phyloP scores from a whole-genome alignment of 352 stramenopile genomes.

The Globisporangium camurandrum region DNA sequence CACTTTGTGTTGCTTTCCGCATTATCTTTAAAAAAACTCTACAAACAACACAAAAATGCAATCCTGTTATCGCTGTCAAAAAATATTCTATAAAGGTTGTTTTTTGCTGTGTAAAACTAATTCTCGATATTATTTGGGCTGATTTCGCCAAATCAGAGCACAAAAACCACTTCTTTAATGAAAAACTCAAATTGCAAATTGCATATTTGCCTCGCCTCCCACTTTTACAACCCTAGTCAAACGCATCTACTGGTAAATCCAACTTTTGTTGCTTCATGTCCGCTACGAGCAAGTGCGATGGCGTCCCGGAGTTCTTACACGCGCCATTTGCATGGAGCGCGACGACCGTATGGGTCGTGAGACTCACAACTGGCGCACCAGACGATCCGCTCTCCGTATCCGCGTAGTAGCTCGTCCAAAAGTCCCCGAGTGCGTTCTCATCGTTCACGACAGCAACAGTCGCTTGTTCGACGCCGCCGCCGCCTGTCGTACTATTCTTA shows the following conservation, averaged over 20 bases:
- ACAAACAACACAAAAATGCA: too few species aligned
- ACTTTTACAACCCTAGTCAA: too few species aligned
- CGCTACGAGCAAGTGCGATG: conserved; percentile 29
- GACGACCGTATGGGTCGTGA: conserved; percentile 32
- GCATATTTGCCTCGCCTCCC: too few species aligned
- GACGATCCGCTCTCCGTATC: conserved; percentile 41
- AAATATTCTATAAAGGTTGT: too few species aligned
- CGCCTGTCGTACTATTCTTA: neutral
- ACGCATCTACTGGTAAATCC: conserved; percentile 21
- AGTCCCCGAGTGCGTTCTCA: conserved; percentile 17
- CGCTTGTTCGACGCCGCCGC: conserved; percentile 3
- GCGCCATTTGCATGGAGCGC: conserved; percentile 40
- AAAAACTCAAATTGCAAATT: too few species aligned
- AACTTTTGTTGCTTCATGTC: conserved; percentile 30
- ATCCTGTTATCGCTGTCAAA: too few species aligned
- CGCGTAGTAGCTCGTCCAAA: conserved; percentile 38
- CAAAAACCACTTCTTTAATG: too few species aligned
- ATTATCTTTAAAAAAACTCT: too few species aligned
- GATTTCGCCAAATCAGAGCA: too few species aligned
- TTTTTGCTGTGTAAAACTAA: too few species aligned
- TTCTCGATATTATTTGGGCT: too few species aligned
- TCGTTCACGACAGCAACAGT: conserved; percentile 15
- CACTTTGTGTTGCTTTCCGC: too few species aligned
- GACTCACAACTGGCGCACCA: conserved; percentile 33
- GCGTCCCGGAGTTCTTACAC: conserved; percentile 33